Percentiles rank a stretch among this genome's conserved stretches.
Evolutionary conservation across 129 eudicot species (phyloP).

Genomic region (Tanacetum coccineum): DNA sequence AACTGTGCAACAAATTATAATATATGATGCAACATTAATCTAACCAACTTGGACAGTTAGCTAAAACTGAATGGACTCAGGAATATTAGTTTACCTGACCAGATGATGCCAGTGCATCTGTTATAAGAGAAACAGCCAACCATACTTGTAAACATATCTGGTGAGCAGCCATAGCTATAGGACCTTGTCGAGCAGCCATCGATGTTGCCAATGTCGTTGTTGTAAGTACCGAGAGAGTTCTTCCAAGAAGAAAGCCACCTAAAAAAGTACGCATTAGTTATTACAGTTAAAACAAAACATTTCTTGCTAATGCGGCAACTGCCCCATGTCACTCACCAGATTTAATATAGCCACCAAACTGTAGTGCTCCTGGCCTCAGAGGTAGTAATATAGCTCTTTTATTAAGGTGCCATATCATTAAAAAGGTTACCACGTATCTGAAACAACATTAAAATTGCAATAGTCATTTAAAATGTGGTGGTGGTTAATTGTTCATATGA

Average conservation of each 20-base stretch:
- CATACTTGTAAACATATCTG: slow-evolving; percentile 91
- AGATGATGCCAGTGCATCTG: slow-evolving; percentile 90
- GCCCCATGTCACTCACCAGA: slow-evolving; percentile 53
- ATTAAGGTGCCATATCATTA: slow-evolving; percentile 76
- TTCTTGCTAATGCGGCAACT: neutral
- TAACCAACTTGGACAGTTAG: neutral
- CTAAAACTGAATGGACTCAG: neutral
- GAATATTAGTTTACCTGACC: slow-evolving; percentile 54
- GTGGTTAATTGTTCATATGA: neutral
- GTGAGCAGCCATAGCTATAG: slow-evolving; percentile 95
- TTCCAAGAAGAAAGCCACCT: slow-evolving; percentile 97
- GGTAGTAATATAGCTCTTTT: slow-evolving; percentile 75
- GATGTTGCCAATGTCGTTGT: slow-evolving; percentile 77
- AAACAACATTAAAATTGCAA: slow-evolving; percentile 6
- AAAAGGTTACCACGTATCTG: slow-evolving; percentile 71
- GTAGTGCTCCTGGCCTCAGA: slow-evolving; percentile 68
- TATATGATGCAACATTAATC: neutral
- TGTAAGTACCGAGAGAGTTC: slow-evolving; percentile 72
- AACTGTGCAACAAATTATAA: neutral
- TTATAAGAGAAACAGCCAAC: slow-evolving; percentile 90
- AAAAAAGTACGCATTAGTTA: slow-evolving; percentile 2
- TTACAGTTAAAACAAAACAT: neutral
- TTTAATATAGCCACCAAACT: slow-evolving; percentile 81
- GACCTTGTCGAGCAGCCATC: slow-evolving; percentile 98
- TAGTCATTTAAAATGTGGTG: neutral